Conservation (phyloP, 1,139 yeast species). For the Lizanozyma gosingica region DNA sequence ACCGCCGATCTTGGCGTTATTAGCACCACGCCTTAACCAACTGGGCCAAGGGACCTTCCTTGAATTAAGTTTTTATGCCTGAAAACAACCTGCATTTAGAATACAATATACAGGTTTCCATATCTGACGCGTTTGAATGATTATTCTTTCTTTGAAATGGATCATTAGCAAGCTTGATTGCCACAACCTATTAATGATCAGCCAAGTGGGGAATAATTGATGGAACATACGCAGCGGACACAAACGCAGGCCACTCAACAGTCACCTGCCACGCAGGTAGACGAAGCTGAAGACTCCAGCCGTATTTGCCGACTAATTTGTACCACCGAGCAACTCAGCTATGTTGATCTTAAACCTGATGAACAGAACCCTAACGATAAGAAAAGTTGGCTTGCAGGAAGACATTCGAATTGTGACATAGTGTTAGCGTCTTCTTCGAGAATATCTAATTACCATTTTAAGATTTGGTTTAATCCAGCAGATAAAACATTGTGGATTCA, state of each 20-base stretch:
- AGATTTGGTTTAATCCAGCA: constrained; percentile 49
- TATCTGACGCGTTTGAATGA: not conserved
- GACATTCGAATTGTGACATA: constrained; percentile 55
- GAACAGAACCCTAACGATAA: constrained; percentile 24
- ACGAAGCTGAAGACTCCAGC: constrained; percentile 18
- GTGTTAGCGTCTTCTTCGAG: constrained; percentile 56
- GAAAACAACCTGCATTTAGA: not conserved
- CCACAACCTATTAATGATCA: too few species aligned
- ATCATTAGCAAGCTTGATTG: too few species aligned
- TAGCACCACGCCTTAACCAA: constrained; percentile 34
- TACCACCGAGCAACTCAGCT: constrained; percentile 52
- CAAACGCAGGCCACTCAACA: constrained; percentile 65
- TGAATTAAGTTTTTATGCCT: not conserved
- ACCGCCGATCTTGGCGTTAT: constrained; percentile 29
- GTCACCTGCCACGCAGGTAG: constrained; percentile 29
- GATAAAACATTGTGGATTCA: constrained; percentile 55
- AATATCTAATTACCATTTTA: constrained; percentile 71
- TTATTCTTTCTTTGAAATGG: too few species aligned
- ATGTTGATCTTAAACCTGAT: constrained; percentile 28
- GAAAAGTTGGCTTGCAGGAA: constrained; percentile 69
- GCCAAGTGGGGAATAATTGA: too few species aligned
- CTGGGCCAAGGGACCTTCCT: constrained; percentile 28
- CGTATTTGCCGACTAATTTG: constrained; percentile 49
- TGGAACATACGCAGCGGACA: constrained; percentile 16
- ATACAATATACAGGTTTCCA: not conserved